Evolutionary conservation across 345 rosid species (phyloP), one percentile per base, ranked within the genome.

Genomic region (Eucalyptus sideroxylon): DNA sequence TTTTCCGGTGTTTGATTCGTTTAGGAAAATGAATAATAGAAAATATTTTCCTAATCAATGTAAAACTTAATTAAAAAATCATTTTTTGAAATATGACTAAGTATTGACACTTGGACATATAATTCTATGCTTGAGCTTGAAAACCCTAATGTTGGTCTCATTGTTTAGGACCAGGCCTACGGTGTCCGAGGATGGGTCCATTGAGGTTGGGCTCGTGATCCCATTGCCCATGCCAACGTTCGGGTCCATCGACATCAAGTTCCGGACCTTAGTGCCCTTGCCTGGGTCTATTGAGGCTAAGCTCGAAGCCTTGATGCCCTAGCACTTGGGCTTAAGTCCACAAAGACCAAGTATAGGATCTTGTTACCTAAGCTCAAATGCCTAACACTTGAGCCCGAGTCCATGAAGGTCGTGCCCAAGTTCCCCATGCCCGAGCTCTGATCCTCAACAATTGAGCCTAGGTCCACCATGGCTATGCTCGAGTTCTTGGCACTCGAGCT

Each of bases 101-200:
- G 13, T 56, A 24, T 56, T 10, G 3, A 24, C 2, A 24, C 1
- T 56, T 56, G 3, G 30, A 56, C 0, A 0, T 1, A 6, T 23
- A 56, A 24, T 24, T 56, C 62, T 56, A 56, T 24, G 14, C 13
- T 56, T 56, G 30, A 24, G 62, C 30, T 56, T 1, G 3, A 2
- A 56, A 56, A 56, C 6, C 30, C 13, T 31, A 56, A 56, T 24
- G 27, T 56, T 56, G 60, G 60, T 56, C 60, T 10, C 17, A 10
- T 55, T 23, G 27, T 55, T 1, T 23, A 0, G 55, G 56, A 53
- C 56, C 2, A 7, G 4, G 56, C 24, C 59, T 53, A 53, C 0
- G 10, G 24, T 24, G 62, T 13, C 8, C 1, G 6, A 24, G 62
- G 30, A 56, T 56, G 62, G 62, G 13, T 56, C 62, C 12, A 56